Percentiles rank a stretch among this genome's conserved stretches.
Evolutionary conservation across 2,329 filamentous ascomycete genomes (phyloP).

Genomic region (Aspergillus sp.): DNA sequence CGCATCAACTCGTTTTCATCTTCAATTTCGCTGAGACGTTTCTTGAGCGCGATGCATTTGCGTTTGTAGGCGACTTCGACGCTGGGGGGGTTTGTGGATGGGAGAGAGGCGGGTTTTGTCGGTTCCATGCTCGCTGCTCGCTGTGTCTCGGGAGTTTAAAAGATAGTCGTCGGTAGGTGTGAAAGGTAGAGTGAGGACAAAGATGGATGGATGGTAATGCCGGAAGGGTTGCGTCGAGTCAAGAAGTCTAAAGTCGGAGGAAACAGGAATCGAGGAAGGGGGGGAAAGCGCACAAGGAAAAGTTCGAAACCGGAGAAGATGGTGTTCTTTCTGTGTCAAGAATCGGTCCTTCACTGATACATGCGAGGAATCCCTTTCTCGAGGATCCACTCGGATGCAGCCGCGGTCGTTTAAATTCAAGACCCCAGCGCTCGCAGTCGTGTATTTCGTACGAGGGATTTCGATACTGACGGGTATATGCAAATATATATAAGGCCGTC

Average conservation of each 20-base stretch:
- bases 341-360: neutral
- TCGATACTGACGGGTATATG: neutral
- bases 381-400: neutral
- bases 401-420: neutral
- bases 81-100: slow-evolving; percentile 61
- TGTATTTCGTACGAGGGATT: neutral
- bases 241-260: neutral
- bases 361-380: neutral
- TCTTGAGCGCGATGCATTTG: slow-evolving; percentile 92
- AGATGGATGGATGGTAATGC: neutral
- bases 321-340: neutral
- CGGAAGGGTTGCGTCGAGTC: neutral
- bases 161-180: too few species aligned
- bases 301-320: too few species aligned
- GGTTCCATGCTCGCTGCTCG: neutral
- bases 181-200: neutral
- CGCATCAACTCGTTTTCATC: slow-evolving; percentile 79
- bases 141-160: too few species aligned
- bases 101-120: slow-evolving; percentile 17
- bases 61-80: slow-evolving; percentile 93
- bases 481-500: neutral
- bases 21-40: slow-evolving; percentile 84
- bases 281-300: neutral
- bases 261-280: neutral
- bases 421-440: too few species aligned